phyloP scores from a whole-genome alignment of 768 basidiomycete species.

The Kwoniella sp. region DNA sequence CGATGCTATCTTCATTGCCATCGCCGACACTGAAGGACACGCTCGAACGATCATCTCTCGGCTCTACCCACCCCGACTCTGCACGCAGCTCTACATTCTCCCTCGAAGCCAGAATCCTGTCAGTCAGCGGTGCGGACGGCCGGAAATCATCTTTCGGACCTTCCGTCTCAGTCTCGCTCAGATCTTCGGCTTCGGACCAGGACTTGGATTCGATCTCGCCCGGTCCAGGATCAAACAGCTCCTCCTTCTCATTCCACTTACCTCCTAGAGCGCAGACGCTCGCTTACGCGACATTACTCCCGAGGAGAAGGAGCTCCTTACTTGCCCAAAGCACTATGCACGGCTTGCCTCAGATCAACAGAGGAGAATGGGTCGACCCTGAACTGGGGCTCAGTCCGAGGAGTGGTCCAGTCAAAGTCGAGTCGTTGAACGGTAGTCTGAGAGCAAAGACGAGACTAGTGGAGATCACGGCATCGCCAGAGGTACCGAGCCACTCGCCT shows the following conservation, averaged over 20 bases:
- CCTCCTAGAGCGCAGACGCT: slow-evolving; percentile 2
- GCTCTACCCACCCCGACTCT: not conserved
- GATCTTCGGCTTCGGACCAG: slow-evolving; percentile 6
- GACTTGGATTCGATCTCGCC: not conserved
- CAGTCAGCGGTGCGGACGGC: not conserved
- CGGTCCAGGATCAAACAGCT: not conserved
- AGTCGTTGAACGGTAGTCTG: not conserved
- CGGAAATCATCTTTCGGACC: slow-evolving; percentile 12
- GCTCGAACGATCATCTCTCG: slow-evolving; percentile 4
- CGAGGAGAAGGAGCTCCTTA: slow-evolving; percentile 10
- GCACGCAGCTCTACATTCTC: slow-evolving; percentile 10
- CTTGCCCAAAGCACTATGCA: not conserved
- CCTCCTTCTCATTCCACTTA: not conserved
- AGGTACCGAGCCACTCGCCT: not conserved
- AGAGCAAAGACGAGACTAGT: slow-evolving; percentile 4
- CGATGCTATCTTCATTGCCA: not conserved
- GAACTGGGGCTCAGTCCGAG: slow-evolving; percentile 19
- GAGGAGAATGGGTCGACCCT: slow-evolving; percentile 17
- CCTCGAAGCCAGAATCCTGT: slow-evolving; percentile 11
- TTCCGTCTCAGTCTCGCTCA: not conserved
- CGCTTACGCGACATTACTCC: slow-evolving; percentile 13
- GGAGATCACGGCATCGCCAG: not conserved
- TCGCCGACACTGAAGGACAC: not conserved
- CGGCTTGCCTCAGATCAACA: slow-evolving; percentile 11
- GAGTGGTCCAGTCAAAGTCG: slow-evolving; percentile 1